These are phyloP conservation scores for Chalciporus sp. DNA, from an alignment of 1,284 basidiomycete species.

Conservation along the genomic window DNA sequence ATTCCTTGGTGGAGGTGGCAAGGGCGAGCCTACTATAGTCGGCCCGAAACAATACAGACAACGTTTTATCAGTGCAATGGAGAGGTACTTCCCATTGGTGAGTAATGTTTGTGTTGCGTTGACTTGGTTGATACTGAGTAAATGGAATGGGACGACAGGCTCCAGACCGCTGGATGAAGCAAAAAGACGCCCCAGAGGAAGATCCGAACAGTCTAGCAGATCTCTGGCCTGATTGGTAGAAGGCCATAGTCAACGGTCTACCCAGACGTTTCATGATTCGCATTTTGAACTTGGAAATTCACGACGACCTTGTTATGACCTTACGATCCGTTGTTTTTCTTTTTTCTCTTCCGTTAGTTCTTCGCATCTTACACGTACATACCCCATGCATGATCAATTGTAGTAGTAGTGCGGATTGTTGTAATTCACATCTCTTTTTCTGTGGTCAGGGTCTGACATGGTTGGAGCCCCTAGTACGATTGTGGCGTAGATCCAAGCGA, in stretches of 20 bases:
- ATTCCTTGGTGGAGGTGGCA: slow-evolving; percentile 79
- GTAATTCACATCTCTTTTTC: slow-evolving; percentile 11
- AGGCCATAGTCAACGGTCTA: neutral
- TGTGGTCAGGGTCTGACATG: too few relatives aligned
- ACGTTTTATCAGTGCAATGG: slow-evolving; percentile 90
- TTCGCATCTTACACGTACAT: slow-evolving; percentile 21
- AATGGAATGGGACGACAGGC: slow-evolving; percentile 45
- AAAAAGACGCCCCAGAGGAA: slow-evolving; percentile 73
- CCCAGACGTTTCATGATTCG: slow-evolving; percentile 1
- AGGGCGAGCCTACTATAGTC: slow-evolving; percentile 91
- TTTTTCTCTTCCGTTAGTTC: slow-evolving; percentile 7
- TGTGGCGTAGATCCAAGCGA: slow-evolving; percentile 5
- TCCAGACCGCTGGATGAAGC: slow-evolving; percentile 88
- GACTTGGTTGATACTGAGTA: slow-evolving; percentile 1
- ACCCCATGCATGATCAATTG: slow-evolving; percentile 17
- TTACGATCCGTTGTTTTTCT: slow-evolving; percentile 5
- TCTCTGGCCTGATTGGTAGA: slow-evolving; percentile 56
- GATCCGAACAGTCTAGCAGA: slow-evolving; percentile 58
- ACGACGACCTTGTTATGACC: slow-evolving; percentile 1
- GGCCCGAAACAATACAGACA: slow-evolving; percentile 85
- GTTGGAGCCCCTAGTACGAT: neutral
- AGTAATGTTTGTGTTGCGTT: slow-evolving; percentile 27
- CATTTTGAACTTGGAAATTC: slow-evolving; percentile 5
- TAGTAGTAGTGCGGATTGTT: slow-evolving; percentile 24
- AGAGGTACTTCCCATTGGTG: slow-evolving; percentile 86